phyloP scores from a whole-genome alignment of 129 eudicot species.

The Flaveria brownii region DNA sequence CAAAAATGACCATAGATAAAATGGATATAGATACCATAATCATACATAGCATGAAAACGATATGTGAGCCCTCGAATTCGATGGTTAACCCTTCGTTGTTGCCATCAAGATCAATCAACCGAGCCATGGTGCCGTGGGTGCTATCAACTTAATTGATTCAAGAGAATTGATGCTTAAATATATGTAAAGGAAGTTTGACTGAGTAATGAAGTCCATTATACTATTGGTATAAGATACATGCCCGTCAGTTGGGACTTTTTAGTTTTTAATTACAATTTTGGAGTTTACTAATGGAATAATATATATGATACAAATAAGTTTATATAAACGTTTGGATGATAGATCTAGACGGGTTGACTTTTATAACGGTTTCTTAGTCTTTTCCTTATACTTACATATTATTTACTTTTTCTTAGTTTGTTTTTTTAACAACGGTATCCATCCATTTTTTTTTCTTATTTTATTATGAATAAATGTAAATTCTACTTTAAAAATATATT shows the following conservation, averaged over 20 bases:
- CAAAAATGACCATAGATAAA: slow-evolving; percentile 5
- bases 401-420: too few relatives aligned
- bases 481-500: too few relatives aligned
- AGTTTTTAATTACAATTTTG: not conserved
- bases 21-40: not conserved
- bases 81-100: not conserved
- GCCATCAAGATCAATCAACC: slow-evolving; percentile 12
- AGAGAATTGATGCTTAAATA: too few relatives aligned
- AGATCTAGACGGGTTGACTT: not conserved
- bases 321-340: not conserved
- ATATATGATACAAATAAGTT: not conserved
- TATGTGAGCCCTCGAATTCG: not conserved
- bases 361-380: not conserved
- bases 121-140: not conserved
- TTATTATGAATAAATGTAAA: too few relatives aligned
- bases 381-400: not conserved
- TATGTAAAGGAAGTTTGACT: not conserved
- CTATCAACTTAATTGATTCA: too few relatives aligned
- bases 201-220: not conserved
- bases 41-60: slow-evolving; percentile 13
- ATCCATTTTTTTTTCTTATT: too few relatives aligned
- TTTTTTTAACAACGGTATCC: too few relatives aligned
- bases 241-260: not conserved
- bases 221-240: not conserved
- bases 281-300: not conserved